These are phyloP conservation scores for Diplodia intermedia DNA, from an alignment of 2,329 filamentous ascomycete genomes.

Conservation along the genomic window DNA sequence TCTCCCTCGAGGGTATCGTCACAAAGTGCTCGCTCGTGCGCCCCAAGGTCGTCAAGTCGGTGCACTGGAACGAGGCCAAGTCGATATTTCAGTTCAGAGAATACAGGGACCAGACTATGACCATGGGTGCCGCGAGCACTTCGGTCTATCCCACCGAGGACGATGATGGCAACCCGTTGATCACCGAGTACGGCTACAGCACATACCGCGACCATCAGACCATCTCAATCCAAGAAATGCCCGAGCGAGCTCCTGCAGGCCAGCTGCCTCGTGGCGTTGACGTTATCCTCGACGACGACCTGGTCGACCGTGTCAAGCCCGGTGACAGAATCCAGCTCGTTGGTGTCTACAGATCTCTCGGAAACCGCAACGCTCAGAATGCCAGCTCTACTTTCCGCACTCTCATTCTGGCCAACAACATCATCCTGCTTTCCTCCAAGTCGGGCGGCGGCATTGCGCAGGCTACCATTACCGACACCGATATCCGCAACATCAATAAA, in stretches of 20 bases:
- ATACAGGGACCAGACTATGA: conserved; percentile 98
- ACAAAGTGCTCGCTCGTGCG: conserved; percentile 94
- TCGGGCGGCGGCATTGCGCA: conserved; percentile 93
- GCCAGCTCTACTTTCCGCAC: conserved; percentile 96
- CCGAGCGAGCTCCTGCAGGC: conserved; percentile 91
- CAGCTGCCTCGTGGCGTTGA: conserved; percentile 95
- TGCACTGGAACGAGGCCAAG: conserved; percentile 91
- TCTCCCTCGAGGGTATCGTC: conserved; percentile 96
- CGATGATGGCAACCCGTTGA: conserved; percentile 86
- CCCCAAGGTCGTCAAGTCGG: conserved; percentile 97
- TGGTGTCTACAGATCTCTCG: conserved; percentile 92
- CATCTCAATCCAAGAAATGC: conserved; percentile 99
- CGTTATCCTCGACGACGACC: conserved; percentile 93
- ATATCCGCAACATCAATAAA: conserved; percentile 99
- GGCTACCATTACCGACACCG: conserved; percentile 90
- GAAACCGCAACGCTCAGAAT: conserved; percentile 89
- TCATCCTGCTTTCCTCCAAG: conserved; percentile 93
- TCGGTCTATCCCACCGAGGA: conserved; percentile 96
- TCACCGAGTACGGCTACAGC: conserved; percentile 95
- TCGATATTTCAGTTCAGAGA: conserved; percentile 87
- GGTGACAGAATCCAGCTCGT: conserved; percentile 96
- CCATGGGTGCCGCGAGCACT: conserved; percentile 79
- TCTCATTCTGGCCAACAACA: conserved; percentile 89
- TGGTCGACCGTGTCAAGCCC: conserved; percentile 93
- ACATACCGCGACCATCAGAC: conserved; percentile 97